phyloP scores from a whole-genome alignment of 148 eudicot species.

The Selenicereus undatus region DNA sequence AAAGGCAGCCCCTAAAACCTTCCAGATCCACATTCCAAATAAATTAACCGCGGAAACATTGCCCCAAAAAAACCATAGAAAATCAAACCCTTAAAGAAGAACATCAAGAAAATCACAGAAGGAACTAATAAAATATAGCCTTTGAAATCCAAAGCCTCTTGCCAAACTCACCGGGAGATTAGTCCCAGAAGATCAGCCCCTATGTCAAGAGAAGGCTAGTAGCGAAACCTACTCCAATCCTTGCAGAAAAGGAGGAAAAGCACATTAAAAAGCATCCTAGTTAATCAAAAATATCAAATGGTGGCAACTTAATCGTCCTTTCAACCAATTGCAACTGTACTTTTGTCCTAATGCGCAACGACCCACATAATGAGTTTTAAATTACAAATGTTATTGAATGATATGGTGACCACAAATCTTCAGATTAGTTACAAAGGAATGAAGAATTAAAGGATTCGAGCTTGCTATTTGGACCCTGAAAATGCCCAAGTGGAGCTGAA shows the following conservation, averaged over 20 bases:
- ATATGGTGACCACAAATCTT: neutral
- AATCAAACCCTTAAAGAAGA: neutral
- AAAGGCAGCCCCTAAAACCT: neutral
- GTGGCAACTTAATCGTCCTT: too few relatives aligned
- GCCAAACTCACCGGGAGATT: neutral
- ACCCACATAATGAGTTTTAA: neutral
- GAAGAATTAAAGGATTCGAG: neutral
- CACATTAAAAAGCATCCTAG: too few relatives aligned
- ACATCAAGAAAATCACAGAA: neutral
- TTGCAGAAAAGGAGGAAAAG: too few relatives aligned
- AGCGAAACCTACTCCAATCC: too few relatives aligned
- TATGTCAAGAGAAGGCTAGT: neutral
- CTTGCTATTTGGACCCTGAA: neutral
- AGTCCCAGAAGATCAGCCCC: neutral
- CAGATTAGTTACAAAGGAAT: neutral
- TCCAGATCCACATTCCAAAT: neutral
- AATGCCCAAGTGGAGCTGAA: too few relatives aligned
- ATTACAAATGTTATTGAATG: neutral
- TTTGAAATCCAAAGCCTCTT: neutral
- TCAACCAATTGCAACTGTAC: too few relatives aligned
- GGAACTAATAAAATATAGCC: neutral
- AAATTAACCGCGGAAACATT: neutral
- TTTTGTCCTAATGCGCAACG: too few relatives aligned
- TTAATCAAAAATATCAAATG: too few relatives aligned
- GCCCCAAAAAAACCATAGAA: neutral